Evolutionary conservation across 441 rosid species (phyloP).

Genomic region (Theobroma grandiflorum): DNA sequence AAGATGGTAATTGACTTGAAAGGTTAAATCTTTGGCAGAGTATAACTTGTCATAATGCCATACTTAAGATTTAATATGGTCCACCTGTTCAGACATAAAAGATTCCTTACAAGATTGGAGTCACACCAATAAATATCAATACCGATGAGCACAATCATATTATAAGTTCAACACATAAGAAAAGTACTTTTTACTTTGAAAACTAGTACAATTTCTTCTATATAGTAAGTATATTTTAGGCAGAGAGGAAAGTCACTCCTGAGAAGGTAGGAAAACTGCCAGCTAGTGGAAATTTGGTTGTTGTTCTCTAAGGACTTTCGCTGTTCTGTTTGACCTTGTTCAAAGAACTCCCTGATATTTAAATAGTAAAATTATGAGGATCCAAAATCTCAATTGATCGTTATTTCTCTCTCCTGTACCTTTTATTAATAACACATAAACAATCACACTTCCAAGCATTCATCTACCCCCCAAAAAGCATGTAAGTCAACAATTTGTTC

Average conservation of each 20-base stretch:
- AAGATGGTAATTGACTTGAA: slow-evolving; percentile 19
- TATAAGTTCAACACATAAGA: neutral
- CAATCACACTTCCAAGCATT: neutral
- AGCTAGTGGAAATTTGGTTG: slow-evolving; percentile 3
- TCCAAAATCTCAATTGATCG: neutral
- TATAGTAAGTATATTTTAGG: neutral
- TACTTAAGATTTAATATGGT: slow-evolving; percentile 7
- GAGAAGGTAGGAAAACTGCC: neutral
- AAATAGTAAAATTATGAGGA: neutral
- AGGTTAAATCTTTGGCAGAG: slow-evolving; percentile 12
- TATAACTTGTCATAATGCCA: neutral
- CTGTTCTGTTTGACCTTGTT: neutral
- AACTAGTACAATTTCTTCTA: neutral
- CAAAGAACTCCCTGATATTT: neutral
- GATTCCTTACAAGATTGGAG: neutral
- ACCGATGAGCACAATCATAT: neutral
- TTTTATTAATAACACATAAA: neutral
- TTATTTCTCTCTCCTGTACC: neutral
- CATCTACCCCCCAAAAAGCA: slow-evolving; percentile 34
- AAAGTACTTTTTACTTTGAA: neutral
- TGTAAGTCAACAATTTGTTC: slow-evolving; percentile 35
- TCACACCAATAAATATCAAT: neutral
- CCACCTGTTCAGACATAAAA: neutral
- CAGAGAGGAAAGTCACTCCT: neutral
- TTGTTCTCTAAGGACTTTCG: slow-evolving; percentile 14